Conservation (phyloP, 2,329 filamentous ascomycete species). For the Monosporascus sp. region DNA sequence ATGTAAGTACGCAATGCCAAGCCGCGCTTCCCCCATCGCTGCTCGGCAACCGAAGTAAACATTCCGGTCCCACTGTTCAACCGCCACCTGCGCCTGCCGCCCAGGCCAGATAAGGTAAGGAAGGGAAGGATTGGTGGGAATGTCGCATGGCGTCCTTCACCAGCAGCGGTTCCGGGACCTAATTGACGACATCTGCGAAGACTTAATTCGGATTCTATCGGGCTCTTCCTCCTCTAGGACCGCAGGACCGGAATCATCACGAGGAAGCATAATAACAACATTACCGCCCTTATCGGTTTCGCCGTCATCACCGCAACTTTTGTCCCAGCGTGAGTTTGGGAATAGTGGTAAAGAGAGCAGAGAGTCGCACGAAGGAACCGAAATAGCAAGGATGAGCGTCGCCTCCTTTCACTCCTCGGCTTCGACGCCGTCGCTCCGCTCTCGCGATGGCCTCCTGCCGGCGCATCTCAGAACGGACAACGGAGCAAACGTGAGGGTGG, state of each 20-base stretch:
- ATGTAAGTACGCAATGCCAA: background rate
- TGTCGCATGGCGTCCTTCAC: background rate
- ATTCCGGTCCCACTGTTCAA: background rate
- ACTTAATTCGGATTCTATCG: background rate
- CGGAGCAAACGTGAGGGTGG: conserved; percentile 75
- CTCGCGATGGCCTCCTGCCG: conserved; percentile 61
- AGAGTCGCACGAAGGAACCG: too few species aligned
- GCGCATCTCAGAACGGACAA: conserved; percentile 50
- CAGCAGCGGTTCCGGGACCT: conserved; percentile 1
- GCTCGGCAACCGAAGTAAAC: background rate
- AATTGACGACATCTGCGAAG: conserved; percentile 1
- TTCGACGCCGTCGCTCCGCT: conserved; percentile 72
- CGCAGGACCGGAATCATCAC: too few species aligned
- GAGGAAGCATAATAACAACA: background rate
- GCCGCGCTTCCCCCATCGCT: background rate
- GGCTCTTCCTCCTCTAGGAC: too few species aligned
- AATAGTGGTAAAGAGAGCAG: too few species aligned
- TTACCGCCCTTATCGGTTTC: background rate
- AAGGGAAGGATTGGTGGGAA: background rate
- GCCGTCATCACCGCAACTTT: background rate
- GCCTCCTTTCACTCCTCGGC: conserved; percentile 54
- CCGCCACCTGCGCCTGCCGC: background rate
- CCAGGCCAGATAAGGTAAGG: background rate
- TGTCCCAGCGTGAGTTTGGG: background rate
- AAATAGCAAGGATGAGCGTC: background rate